These are phyloP conservation scores for Dioszegia aurantiaca DNA, from an alignment of 768 basidiomycete species.

Conservation along the genomic window DNA sequence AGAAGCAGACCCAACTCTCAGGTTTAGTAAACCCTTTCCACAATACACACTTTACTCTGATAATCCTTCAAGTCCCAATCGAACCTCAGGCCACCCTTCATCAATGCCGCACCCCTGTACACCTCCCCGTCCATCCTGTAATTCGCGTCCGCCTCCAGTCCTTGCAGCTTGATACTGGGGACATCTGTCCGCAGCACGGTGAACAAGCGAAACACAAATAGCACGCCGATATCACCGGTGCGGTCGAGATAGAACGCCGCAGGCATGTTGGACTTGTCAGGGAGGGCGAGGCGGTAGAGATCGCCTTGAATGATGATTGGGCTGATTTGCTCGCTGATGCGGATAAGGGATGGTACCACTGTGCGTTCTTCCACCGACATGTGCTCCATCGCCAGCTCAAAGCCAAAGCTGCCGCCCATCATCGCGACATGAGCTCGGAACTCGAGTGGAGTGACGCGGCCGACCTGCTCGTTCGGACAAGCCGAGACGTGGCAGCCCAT, in stretches of 20 bases:
- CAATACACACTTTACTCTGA: slow-evolving; percentile 23
- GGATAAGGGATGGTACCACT: slow-evolving; percentile 17
- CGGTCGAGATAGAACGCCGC: slow-evolving; percentile 24
- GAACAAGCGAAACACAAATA: slow-evolving; percentile 7
- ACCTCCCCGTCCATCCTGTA: slow-evolving; percentile 18
- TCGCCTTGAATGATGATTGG: slow-evolving; percentile 28
- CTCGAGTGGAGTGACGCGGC: slow-evolving; percentile 21
- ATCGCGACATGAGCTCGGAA: slow-evolving; percentile 37
- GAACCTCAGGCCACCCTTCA: slow-evolving; percentile 21
- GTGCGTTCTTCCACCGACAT: slow-evolving; percentile 20
- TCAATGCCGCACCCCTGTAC: slow-evolving; percentile 18
- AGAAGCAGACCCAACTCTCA: background rate
- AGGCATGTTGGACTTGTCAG: slow-evolving; percentile 24
- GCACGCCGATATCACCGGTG: slow-evolving; percentile 14
- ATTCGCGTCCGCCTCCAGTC: slow-evolving; percentile 14
- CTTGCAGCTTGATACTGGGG: slow-evolving; percentile 19
- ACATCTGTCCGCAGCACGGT: slow-evolving; percentile 20
- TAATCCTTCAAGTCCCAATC: slow-evolving; percentile 22
- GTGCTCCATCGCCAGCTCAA: slow-evolving; percentile 29
- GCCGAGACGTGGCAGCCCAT: slow-evolving; percentile 34
- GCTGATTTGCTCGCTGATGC: slow-evolving; percentile 24
- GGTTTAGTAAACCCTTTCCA: slow-evolving; percentile 8
- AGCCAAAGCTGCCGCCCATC: slow-evolving; percentile 37
- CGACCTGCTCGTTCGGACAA: slow-evolving; percentile 29
- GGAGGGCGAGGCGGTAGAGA: slow-evolving; percentile 24